These are phyloP conservation scores for Alternaria sp. DNA, from an alignment of 2,329 filamentous ascomycete species.

Conservation along the genomic window DNA sequence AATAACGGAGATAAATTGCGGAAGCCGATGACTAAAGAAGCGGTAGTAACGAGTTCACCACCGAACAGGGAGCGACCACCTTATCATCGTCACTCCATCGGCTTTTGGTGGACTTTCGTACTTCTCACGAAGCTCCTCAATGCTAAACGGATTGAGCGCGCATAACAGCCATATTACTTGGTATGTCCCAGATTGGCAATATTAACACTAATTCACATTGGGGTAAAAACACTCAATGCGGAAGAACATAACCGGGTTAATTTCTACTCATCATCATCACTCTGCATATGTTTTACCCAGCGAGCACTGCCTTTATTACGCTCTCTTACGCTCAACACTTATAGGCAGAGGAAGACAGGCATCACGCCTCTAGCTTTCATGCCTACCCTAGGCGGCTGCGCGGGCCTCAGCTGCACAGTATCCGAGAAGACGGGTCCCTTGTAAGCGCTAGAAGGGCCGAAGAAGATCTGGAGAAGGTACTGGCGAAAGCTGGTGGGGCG, in stretches of 20 bases:
- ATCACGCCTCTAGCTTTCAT: conserved; percentile 12
- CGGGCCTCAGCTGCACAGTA: conserved; percentile 20
- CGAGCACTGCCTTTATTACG: neutral
- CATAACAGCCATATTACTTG: neutral
- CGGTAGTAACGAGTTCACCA: neutral
- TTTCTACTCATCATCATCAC: neutral
- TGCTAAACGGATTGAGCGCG: neutral
- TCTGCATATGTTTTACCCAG: neutral
- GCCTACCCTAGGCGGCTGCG: conserved; percentile 13
- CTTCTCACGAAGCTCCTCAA: neutral
- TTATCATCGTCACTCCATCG: neutral
- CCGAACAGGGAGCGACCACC: neutral
- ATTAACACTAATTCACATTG: conserved; percentile 15
- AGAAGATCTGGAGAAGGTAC: conserved; percentile 28
- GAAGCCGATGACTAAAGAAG: neutral
- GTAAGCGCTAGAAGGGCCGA: conserved; percentile 30
- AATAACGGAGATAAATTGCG: conserved; percentile 4
- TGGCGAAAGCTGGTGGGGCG: conserved; percentile 16
- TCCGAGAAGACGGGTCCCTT: conserved; percentile 23
- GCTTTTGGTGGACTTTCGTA: neutral
- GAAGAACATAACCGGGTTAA: conserved; percentile 8
- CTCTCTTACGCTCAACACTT: conserved; percentile 8
- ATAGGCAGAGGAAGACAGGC: conserved; percentile 6
- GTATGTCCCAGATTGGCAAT: conserved; percentile 1
- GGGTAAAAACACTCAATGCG: conserved; percentile 2